A percentile compares a stretch with the other conserved stretches of the same genome.
phyloP scores from a whole-genome alignment of 2,329 filamentous ascomycete species.

The Aspergillus ibericus region DNA sequence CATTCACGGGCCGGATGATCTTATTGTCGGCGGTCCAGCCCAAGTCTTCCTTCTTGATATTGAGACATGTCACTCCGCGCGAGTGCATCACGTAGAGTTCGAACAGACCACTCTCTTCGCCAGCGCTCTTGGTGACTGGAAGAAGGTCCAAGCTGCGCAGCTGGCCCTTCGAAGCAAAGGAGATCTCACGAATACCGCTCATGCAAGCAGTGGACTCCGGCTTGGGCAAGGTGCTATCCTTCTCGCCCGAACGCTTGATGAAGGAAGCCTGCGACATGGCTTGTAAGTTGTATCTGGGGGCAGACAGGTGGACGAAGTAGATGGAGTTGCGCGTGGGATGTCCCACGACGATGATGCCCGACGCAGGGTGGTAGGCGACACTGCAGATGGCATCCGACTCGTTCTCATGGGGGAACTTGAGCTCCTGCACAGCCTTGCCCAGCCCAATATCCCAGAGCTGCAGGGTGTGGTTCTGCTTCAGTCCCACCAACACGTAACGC shows the following conservation, averaged over 20 bases:
- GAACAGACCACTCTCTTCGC: constrained; percentile 73
- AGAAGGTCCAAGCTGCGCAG: constrained; percentile 90
- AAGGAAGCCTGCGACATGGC: constrained; percentile 85
- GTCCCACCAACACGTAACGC: constrained; percentile 92
- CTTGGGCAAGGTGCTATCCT: constrained; percentile 71
- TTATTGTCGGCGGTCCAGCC: constrained; percentile 92
- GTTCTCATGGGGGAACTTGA: constrained; percentile 93
- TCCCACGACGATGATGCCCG: constrained; percentile 90
- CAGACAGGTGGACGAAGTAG: constrained; percentile 94
- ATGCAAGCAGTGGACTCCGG: constrained; percentile 96
- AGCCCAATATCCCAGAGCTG: constrained; percentile 98
- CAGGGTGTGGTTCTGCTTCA: constrained; percentile 98
- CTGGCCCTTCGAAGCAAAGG: constrained; percentile 80
- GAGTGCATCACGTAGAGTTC: constrained; percentile 98
- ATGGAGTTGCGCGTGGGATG: constrained; percentile 96
- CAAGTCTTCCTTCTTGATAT: constrained; percentile 82
- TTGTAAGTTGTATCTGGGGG: constrained; percentile 82
- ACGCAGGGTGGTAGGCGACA: constrained; percentile 87
- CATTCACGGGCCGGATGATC: constrained; percentile 75
- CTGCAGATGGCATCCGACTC: constrained; percentile 98
- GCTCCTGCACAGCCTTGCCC: constrained; percentile 92
- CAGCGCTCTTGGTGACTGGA: constrained; percentile 56
- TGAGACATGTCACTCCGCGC: constrained; percentile 87
- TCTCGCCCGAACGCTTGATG: constrained; percentile 72
- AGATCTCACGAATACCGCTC: constrained; percentile 94